These are phyloP conservation scores for Dipteronia dyeriana DNA, from an alignment of 345 rosid species.

Conservation along the genomic window DNA sequence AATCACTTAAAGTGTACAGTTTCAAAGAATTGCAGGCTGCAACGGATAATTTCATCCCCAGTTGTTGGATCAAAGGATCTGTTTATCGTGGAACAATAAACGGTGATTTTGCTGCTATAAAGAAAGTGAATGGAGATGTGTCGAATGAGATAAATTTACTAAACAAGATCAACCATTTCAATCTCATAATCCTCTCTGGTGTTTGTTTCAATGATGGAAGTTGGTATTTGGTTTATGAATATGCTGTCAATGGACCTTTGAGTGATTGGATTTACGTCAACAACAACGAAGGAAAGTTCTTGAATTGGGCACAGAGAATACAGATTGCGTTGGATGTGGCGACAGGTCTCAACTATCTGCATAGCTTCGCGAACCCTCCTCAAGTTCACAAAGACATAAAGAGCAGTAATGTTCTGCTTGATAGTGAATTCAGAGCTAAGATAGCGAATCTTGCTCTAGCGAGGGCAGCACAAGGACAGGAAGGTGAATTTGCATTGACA, in stretches of 20 bases:
- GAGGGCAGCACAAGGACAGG: constrained; percentile 44
- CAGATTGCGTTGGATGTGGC: constrained; percentile 73
- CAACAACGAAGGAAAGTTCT: constrained; percentile 27
- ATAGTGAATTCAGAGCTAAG: constrained; percentile 57
- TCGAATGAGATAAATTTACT: constrained; percentile 61
- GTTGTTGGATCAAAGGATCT: constrained; percentile 51
- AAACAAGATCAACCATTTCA: constrained; percentile 67
- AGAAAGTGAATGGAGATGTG: constrained; percentile 71
- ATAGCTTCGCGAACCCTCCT: constrained; percentile 59
- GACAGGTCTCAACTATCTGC: constrained; percentile 77
- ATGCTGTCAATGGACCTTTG: constrained; percentile 65
- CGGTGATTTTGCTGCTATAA: constrained; percentile 73
- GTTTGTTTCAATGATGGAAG: constrained; percentile 62
- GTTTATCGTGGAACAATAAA: constrained; percentile 62
- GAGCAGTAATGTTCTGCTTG: constrained; percentile 50
- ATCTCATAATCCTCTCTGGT: constrained; percentile 70
- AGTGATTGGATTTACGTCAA: constrained; percentile 61
- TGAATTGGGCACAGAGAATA: constrained; percentile 61
- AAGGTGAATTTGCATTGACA: constrained; percentile 65
- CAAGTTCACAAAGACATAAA: constrained; percentile 57
- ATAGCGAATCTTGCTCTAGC: constrained; percentile 52
- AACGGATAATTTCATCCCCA: constrained; percentile 61
- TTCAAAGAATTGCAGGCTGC: constrained; percentile 61
- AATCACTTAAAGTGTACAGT: constrained; percentile 59
- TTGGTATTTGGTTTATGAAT: constrained; percentile 80